phyloP scores from a whole-genome alignment of 345 rosid species.

The Theobroma cacao region DNA sequence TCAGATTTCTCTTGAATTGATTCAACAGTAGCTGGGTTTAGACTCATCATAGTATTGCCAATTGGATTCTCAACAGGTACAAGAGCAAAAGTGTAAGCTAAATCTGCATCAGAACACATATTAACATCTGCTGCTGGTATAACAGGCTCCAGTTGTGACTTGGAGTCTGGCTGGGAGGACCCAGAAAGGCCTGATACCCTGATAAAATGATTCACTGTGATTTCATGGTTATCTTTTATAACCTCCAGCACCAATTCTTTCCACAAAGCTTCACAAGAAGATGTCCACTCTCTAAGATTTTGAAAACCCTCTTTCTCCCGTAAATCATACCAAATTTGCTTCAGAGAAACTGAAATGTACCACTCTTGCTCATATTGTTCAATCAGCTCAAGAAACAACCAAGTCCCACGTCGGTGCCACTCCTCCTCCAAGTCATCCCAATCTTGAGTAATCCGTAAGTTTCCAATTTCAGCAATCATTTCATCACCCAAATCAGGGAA shows the following conservation, averaged over 20 bases:
- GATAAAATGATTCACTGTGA: conserved; percentile 28
- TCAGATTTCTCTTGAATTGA: conserved; percentile 13
- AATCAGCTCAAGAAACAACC: conserved; percentile 67
- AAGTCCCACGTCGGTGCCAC: conserved; percentile 66
- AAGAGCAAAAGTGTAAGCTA: not conserved
- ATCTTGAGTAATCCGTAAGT: conserved; percentile 60
- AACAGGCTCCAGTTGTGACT: conserved; percentile 7
- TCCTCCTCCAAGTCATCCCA: conserved; percentile 52
- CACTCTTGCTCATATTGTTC: conserved; percentile 35
- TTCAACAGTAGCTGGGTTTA: not conserved
- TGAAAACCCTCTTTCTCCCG: conserved; percentile 42
- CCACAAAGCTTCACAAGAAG: conserved; percentile 27
- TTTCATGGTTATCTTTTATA: conserved; percentile 41
- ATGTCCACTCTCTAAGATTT: conserved; percentile 58
- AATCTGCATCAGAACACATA: conserved; percentile 13
- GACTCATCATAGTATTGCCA: conserved; percentile 5
- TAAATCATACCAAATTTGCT: conserved; percentile 80
- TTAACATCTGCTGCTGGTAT: conserved; percentile 12
- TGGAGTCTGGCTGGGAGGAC: conserved; percentile 21
- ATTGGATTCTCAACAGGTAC: conserved; percentile 14
- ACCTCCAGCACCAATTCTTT: conserved; percentile 48
- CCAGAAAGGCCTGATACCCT: conserved; percentile 15
- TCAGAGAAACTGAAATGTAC: conserved; percentile 50
- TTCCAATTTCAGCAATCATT: conserved; percentile 26
- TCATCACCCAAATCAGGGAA: conserved; percentile 91